Conservation (phyloP, 257 asterid genomes). For the Solanum acaule region DNA sequence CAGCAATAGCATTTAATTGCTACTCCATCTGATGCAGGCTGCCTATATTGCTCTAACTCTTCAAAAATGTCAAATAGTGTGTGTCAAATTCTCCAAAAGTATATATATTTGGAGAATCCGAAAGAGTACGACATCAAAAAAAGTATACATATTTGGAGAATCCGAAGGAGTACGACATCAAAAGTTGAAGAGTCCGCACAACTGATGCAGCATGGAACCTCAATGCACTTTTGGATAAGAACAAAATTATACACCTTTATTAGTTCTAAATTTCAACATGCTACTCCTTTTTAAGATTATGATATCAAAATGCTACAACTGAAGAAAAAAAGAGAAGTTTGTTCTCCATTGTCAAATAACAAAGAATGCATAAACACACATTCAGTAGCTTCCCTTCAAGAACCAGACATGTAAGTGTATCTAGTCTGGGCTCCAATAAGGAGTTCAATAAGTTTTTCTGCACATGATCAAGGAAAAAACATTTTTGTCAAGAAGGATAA, state of each 20-base stretch:
- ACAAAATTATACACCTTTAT: not conserved
- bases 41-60: not conserved
- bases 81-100: not conserved
- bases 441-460: slow-evolving; percentile 87
- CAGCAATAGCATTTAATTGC: not conserved
- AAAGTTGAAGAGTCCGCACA: not conserved
- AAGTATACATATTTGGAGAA: not conserved
- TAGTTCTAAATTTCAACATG: not conserved
- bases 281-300: not conserved
- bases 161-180: not conserved
- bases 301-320: not conserved
- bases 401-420: slow-evolving; percentile 97
- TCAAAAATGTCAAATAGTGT: no score
- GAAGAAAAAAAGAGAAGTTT: not conserved
- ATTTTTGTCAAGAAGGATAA: not conserved
- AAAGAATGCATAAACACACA: not conserved
- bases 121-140: not conserved
- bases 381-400: slow-evolving; percentile 25
- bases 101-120: no score
- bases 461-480: not conserved
- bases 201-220: not conserved
- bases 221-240: not conserved
- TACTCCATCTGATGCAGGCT: not conserved
- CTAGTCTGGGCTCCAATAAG: slow-evolving; percentile 91
- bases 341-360: not conserved